Conservation (phyloP, 106 monocot genomes). For the Narthecium ossifragum region DNA sequence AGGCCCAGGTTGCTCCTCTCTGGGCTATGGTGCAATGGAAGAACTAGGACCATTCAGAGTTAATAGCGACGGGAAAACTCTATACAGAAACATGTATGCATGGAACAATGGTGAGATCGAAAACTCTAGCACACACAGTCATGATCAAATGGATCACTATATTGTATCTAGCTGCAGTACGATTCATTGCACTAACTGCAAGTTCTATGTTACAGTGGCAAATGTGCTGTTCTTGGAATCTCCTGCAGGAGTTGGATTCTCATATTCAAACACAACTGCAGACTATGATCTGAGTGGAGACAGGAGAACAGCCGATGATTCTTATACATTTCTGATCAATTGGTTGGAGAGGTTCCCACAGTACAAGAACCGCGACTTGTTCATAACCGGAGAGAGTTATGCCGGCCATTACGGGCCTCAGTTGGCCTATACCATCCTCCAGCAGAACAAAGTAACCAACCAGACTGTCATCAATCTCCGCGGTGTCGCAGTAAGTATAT, state of each 20-base stretch:
- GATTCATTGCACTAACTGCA: neutral
- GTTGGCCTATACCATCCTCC: constrained; percentile 13
- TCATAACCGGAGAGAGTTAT: constrained; percentile 37
- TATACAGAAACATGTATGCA: constrained; percentile 4
- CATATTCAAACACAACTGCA: constrained; percentile 22
- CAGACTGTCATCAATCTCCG: constrained; percentile 16
- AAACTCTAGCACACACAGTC: neutral
- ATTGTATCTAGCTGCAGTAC: neutral
- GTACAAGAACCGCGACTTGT: constrained; percentile 27
- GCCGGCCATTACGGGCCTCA: constrained; percentile 30
- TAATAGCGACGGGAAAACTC: constrained; percentile 8
- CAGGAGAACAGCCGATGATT: constrained; percentile 13
- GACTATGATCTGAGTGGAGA: constrained; percentile 19
- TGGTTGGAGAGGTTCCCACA: constrained; percentile 42
- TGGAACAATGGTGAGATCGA: constrained; percentile 12
- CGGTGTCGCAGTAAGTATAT: constrained; percentile 18
- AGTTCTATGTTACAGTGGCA: constrained; percentile 13
- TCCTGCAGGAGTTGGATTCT: constrained; percentile 27
- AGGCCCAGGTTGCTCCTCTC: constrained; percentile 20
- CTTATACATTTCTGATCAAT: constrained; percentile 26
- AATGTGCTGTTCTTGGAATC: constrained; percentile 35
- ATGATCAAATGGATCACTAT: neutral
- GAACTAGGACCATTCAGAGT: constrained; percentile 19
- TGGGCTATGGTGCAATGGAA: constrained; percentile 5
- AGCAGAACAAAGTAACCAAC: constrained; percentile 2